Evolutionary conservation across 495 filamentous ascomycete genomes (phyloP).

Genomic region (Rusavskia elegans): DNA sequence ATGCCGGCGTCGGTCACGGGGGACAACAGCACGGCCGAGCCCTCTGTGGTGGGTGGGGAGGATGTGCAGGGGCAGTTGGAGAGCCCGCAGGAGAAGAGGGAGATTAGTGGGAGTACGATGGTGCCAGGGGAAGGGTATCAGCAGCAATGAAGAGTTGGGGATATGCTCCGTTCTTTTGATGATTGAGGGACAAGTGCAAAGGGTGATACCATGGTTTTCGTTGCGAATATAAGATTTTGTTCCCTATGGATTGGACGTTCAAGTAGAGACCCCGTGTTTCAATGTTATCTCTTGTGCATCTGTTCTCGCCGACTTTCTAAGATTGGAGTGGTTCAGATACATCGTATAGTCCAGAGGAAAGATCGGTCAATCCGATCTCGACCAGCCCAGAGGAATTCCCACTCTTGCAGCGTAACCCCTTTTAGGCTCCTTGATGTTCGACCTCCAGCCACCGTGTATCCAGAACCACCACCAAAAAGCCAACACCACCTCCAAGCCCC

Average conservation of each 20-base stretch:
- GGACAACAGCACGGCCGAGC: not conserved
- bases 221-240: not conserved
- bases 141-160: not conserved
- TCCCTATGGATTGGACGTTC: not conserved
- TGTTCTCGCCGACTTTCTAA: no score
- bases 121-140: conserved; percentile 3
- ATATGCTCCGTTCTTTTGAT: not conserved
- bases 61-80: conserved; percentile 4
- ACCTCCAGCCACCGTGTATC: not conserved
- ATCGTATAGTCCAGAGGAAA: no score
- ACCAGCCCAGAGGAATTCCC: no score
- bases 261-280: not conserved
- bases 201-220: not conserved
- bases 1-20: conserved; percentile 10
- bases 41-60: conserved; percentile 1
- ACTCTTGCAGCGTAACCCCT: no score
- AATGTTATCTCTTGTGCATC: no score
- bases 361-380: no score
- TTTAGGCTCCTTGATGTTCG: no score
- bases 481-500: not conserved
- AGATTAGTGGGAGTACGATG: conserved; percentile 6
- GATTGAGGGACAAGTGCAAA: no score
- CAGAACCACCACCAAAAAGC: not conserved
- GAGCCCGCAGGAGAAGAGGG: conserved; percentile 1
- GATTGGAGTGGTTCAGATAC: no score